Evolutionary conservation across 805 yeast genomes (phyloP), one percentile per base, ranked within the genome.

Genomic region (Ogataea siamensis): DNA sequence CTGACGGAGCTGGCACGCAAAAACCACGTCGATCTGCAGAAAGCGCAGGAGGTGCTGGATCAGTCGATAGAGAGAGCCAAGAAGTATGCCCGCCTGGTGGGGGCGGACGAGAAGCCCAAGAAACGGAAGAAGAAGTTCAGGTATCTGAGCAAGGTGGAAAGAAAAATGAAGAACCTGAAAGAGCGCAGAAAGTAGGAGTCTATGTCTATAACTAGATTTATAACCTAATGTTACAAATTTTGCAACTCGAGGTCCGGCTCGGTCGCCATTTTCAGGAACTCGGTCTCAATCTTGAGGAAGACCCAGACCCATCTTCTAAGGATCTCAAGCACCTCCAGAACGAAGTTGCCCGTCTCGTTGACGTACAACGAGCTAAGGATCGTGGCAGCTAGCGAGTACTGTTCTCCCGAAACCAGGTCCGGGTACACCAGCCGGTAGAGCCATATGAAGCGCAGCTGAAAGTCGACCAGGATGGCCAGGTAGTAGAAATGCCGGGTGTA

Each of bases 271-370:
- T 61, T 62, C 33, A 62, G 46, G 30, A 70, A 80, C 55, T 91
- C 97, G 20, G 83, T 76, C 49, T 93, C 98, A 12, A 89, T 64
- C 54, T 93, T 82, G 55, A 91, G 67, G 44, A 86, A 73, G 28
- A 88, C 76, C 99, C 99, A 93, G 35, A 87, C 62, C 78, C 89
- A 86, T 55, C 99, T 73, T 63, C 99, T 72, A 7, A 81, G 49
- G 5, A 93, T 67, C 57, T 93, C 99, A 37, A 89, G 61, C 3
- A 76, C 48, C 53, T 89, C 93, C 39, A 87, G 64, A 8, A 74
- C 61, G 45, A 84, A 82, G 40, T 79, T 72, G 1, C 93, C 89
- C 18, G 70, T 60, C 47, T 75, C 84, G 16, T 74, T 68, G 16
- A 63, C 61, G 30, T 55, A 58, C 23, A 64, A 42, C 5, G 49